Base-by-base conservation (phyloP, 352 stramenopile genomes). In the Phytophthora macrochlamydospora region DNA sequence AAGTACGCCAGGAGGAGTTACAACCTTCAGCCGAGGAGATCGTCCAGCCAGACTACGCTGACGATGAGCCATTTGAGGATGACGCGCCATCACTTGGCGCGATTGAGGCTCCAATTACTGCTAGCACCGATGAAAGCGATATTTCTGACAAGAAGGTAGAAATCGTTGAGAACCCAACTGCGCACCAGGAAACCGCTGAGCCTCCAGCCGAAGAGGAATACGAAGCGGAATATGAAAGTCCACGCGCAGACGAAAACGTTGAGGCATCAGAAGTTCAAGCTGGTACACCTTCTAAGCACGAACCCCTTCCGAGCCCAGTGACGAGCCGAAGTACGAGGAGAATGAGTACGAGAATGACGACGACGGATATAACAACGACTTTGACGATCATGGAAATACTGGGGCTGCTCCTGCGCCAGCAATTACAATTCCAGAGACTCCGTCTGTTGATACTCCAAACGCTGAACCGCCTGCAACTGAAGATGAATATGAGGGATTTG, bases 401-500 rank as follows among this genome's bases (percentile, higher is more conserved):
- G 59, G 58, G 7, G n/a, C 4, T 2, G 30, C 14, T 13, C n/a
- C 51, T 9, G 49, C 37, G 14, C 29, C 9, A 30, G 32, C 49
- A 44, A 28, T 30, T 2, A 31, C 33, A 5, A 51, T 3, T 11
- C 28, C 55, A 13, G 49, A 69, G 35, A 18, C 33, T 6, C 52
- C 38, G 29, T 6, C 18, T 3, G 42, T 48, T 29, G 18, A 7
- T 5, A 35, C 32, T 56, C 43, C 43, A 49, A 40, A 7, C 18
- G 61, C 30, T 3, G 53, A 64, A 7, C 56, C 13, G 31, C 42
- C 49, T n/a, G 32, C 45, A 30, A 56, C 59, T 18, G 65, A 85
- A 43, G 64, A 71, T 30, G 78, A 77, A 1, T 85, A 86, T 43
- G 83, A 90, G 44, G 81, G 86, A 13, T 86, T 82, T 18, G 75